These are phyloP conservation scores for Taiwanofungus camphoratus DNA, from an alignment of 1,284 basidiomycete species.

Conservation along the genomic window DNA sequence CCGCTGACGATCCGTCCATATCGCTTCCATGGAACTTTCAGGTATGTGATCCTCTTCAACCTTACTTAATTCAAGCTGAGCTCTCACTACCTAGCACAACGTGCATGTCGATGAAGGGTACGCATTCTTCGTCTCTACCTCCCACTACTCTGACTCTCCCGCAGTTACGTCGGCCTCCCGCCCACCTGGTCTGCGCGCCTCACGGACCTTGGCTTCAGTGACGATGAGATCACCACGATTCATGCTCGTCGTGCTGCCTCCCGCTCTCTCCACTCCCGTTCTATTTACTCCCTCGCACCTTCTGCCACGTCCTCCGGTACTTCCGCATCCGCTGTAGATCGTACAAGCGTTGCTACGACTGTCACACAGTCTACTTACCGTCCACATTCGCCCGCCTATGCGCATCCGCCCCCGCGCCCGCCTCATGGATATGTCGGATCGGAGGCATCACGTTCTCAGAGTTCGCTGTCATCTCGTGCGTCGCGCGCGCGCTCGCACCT, in stretches of 20 bases:
- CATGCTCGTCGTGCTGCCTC: conserved; percentile 44
- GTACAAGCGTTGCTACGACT: too few species aligned
- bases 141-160: conserved; percentile 5
- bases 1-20: conserved; percentile 53
- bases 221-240: conserved; percentile 63
- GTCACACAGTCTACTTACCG: too few species aligned
- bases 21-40: conserved; percentile 72
- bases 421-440: conserved; percentile 13
- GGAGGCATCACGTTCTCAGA: conserved; percentile 18
- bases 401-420: too few species aligned
- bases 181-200: conserved; percentile 65
- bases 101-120: conserved; percentile 75
- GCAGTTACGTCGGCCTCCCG: conserved; percentile 61
- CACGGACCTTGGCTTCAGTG: conserved; percentile 51
- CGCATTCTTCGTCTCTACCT: conserved; percentile 14
- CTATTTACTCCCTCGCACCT: conserved; percentile 24
- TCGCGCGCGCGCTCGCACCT: conserved; percentile 16
- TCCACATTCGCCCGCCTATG: conserved; percentile 2
- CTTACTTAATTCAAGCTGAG: background rate
- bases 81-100: conserved; percentile 47
- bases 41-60: conserved; percentile 34
- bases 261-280: conserved; percentile 24
- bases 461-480: conserved; percentile 16
- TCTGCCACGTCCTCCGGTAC: conserved; percentile 13
- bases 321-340: too few species aligned